Base-by-base conservation (phyloP, 106 monocot genomes). In the Vanilla planifolia region DNA sequence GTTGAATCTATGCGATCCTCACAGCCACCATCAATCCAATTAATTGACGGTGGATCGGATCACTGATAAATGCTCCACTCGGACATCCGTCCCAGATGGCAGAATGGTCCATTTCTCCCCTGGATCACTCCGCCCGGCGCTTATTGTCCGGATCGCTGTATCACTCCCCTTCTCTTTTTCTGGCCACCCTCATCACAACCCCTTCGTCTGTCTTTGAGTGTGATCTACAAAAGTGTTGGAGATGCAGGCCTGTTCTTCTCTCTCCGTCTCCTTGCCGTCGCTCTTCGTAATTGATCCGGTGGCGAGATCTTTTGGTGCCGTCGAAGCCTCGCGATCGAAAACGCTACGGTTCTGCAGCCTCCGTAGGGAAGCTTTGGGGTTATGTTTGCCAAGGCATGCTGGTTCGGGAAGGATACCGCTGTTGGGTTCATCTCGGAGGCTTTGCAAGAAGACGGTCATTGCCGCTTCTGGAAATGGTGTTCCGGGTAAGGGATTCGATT, bases 341-440 rank as follows among this genome's bases (percentile, higher is more conserved):
- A 24, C 8, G 8, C 75, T 86, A 2, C 77, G 76, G 15, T 87
- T 87, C 86, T 84, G 90, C 66, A 75, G 90, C 35, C 74, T 85
- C 62, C 75, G 83, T 17, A 44, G 55, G 35, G 79, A 88, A 51
- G 81, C 63, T 2, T 43, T 76, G 43, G 66, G 57, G 39, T 60
- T 59, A 37, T 61, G 61, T 28, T 63, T 43, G 9, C 48, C 51
- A 7, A 26, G 44, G 43, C 32, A 47, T 8, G 24, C 29, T 19
- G 25, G 58, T 10, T 28, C 50, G 5, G 16, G 20, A 2, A 45
- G 70, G 65, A 32, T 62, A 34, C n/a, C 48, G 0, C 60, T 27
- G 37, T 37, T 13, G 1, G 33, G 34, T 41, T 61, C 51, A 20
- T 42, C 55, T 14, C 62, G 63, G 50, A 27, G 19, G 43, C 8